phyloP scores from a whole-genome alignment of 2,329 filamentous ascomycete species.

The Ustilaginoidea virens region DNA sequence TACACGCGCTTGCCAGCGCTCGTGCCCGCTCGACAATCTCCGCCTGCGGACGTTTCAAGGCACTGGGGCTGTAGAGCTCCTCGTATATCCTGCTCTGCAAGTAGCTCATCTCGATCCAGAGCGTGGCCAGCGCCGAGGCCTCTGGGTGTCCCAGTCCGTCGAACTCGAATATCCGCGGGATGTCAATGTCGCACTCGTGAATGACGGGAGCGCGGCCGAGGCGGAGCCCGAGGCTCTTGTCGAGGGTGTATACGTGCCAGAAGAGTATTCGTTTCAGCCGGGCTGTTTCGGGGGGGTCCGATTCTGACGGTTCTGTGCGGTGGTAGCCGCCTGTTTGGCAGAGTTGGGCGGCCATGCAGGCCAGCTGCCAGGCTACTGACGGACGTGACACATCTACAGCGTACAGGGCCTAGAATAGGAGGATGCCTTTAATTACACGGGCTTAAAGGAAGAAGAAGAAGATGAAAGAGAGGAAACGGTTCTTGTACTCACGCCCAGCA shows the following conservation, averaged over 20 bases:
- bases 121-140: constrained; percentile 24
- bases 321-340: constrained; percentile 50
- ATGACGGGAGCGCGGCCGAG: constrained; percentile 43
- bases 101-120: constrained; percentile 39
- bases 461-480: too few species aligned
- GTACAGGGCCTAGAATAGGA: constrained; percentile 33
- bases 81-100: constrained; percentile 46
- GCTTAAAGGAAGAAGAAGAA: background rate
- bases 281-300: constrained; percentile 16
- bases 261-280: constrained; percentile 28
- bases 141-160: constrained; percentile 22
- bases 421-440: too few species aligned
- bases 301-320: constrained; percentile 20
- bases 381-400: constrained; percentile 46
- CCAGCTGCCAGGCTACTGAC: constrained; percentile 48
- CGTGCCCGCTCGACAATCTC: constrained; percentile 24
- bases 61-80: constrained; percentile 35
- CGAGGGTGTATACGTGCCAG: constrained; percentile 38
- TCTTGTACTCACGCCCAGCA: constrained; percentile 42
- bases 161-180: constrained; percentile 26
- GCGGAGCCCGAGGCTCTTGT: constrained; percentile 41
- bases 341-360: constrained; percentile 40
- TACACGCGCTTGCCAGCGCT: constrained; percentile 22
- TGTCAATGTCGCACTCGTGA: constrained; percentile 43
- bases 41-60: constrained; percentile 23